Conservation (phyloP, 768 basidiomycete species). For the Psilocybe cubensis region DNA sequence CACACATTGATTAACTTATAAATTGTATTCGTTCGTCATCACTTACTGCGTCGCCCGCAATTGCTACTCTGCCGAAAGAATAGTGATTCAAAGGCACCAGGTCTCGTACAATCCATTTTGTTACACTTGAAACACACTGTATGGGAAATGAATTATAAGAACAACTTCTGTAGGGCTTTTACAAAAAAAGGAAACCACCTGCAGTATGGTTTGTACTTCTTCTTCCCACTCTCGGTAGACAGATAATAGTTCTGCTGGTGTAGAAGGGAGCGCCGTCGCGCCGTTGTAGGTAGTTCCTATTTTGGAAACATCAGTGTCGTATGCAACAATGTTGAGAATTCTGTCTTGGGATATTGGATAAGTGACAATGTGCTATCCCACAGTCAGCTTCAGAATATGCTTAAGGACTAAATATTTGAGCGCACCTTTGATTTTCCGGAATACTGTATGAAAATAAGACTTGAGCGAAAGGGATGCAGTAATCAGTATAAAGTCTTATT, state of each 20-base stretch:
- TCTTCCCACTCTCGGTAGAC: slow-evolving; percentile 48
- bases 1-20: not conserved
- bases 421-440: slow-evolving; percentile 41
- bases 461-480: not conserved
- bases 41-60: slow-evolving; percentile 53
- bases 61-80: slow-evolving; percentile 40
- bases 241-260: slow-evolving; percentile 39
- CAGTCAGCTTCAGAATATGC: not conserved
- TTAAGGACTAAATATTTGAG: slow-evolving; percentile 27
- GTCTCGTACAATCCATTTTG: slow-evolving; percentile 46
- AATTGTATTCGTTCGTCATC: not conserved
- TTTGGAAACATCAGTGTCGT: slow-evolving; percentile 28
- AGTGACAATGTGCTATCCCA: slow-evolving; percentile 46
- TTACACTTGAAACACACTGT: slow-evolving; percentile 38
- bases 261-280: slow-evolving; percentile 16
- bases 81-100: slow-evolving; percentile 43
- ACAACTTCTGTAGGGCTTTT: not conserved
- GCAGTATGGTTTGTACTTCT: slow-evolving; percentile 46
- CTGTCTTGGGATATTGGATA: slow-evolving; percentile 56
- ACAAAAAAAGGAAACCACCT: slow-evolving; percentile 30
- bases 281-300: slow-evolving; percentile 36
- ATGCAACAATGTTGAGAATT: slow-evolving; percentile 53
- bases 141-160: not conserved
- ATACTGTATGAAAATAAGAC: slow-evolving; percentile 23
- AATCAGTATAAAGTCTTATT: not conserved